phyloP scores from a whole-genome alignment of 768 basidiomycete species.

The Neoboletus subvelutipes region DNA sequence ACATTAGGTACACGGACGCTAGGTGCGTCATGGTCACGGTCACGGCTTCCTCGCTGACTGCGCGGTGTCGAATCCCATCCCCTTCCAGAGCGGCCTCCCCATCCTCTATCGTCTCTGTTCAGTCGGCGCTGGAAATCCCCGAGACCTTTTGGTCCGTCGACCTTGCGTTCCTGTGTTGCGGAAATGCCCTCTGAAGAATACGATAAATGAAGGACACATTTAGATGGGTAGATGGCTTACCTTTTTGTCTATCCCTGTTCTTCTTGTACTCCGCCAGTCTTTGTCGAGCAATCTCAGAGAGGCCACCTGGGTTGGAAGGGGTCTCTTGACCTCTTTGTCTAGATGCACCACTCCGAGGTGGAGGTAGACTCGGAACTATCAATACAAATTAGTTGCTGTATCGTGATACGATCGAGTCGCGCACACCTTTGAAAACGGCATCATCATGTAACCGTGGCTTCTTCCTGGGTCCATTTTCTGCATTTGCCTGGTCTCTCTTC shows the following conservation, averaged over 20 bases:
- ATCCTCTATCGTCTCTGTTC: conserved; percentile 68
- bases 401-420: background rate
- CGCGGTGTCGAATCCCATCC: conserved; percentile 65
- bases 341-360: conserved; percentile 49
- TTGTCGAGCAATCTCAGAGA: conserved; percentile 72
- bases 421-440: conserved; percentile 83
- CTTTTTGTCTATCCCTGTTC: conserved; percentile 67
- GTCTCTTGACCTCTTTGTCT: conserved; percentile 87
- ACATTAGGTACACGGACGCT: conserved; percentile 90
- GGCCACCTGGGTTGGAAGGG: conserved; percentile 88
- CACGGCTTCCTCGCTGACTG: conserved; percentile 45
- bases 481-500: conserved; percentile 65
- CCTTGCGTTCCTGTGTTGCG: conserved; percentile 53
- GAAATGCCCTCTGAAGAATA: conserved; percentile 62
- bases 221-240: conserved; percentile 31
- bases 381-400: background rate
- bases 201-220: background rate
- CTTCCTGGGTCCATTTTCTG: conserved; percentile 55
- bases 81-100: conserved; percentile 37
- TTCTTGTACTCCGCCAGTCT: conserved; percentile 76
- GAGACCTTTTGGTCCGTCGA: conserved; percentile 70
- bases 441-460: conserved; percentile 60
- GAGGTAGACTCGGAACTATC: conserved; percentile 78
- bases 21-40: conserved; percentile 58
- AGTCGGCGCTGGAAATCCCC: conserved; percentile 93